These are phyloP conservation scores for Corylus avellana DNA, from an alignment of 306 rosid species.

Conservation along the genomic window DNA sequence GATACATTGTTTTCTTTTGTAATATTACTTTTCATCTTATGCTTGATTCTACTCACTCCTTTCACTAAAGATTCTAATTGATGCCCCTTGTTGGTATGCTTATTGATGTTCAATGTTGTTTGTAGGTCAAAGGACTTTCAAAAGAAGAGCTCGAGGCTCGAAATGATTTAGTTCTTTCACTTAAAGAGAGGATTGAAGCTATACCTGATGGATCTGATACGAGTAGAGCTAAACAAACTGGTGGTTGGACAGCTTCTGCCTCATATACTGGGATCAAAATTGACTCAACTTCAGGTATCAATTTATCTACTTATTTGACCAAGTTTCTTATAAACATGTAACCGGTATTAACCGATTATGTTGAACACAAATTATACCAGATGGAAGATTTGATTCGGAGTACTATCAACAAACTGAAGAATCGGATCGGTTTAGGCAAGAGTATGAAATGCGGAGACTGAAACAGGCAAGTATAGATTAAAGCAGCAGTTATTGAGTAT, in stretches of 20 bases:
- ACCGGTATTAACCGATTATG: not conserved
- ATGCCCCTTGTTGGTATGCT: not conserved
- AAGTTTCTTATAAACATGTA: not conserved
- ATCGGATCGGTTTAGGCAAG: conserved; percentile 35
- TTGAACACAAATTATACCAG: conserved; percentile 6
- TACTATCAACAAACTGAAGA: conserved; percentile 41
- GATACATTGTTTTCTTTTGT: not conserved
- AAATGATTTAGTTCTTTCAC: conserved; percentile 30
- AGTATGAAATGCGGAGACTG: conserved; percentile 38
- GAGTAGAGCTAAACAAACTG: conserved; percentile 23
- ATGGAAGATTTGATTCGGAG: conserved; percentile 29
- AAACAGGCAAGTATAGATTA: conserved; percentile 35
- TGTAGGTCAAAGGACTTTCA: conserved; percentile 36
- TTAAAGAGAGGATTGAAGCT: conserved; percentile 36
- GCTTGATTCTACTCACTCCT: not conserved
- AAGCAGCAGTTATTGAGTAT: not conserved
- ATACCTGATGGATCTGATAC: conserved; percentile 38
- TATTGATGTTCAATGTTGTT: not conserved
- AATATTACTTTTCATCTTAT: not conserved
- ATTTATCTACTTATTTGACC: not conserved
- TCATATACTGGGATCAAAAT: conserved; percentile 31
- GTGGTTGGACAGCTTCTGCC: conserved; percentile 29
- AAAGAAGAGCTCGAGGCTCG: conserved; percentile 35
- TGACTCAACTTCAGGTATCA: conserved; percentile 27
- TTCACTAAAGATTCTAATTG: not conserved